A percentile compares a stretch with the other conserved stretches of the same genome.
phyloP scores from a whole-genome alignment of 176 grass and related monocot genomes.

The Thalia dealbata region DNA sequence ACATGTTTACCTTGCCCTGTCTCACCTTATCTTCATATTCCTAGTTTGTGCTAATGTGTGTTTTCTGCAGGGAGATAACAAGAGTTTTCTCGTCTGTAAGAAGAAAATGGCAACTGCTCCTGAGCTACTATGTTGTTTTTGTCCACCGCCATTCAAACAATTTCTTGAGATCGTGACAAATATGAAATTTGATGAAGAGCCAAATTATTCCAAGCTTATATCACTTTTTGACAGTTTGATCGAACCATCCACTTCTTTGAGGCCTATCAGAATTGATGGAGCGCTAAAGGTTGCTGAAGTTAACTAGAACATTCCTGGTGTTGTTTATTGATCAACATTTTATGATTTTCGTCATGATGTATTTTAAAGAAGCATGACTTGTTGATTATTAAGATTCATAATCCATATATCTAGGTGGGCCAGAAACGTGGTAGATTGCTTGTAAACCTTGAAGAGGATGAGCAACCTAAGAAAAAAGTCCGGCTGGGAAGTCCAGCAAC shows the following conservation, averaged over 20 bases:
- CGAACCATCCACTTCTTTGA: slow-evolving; percentile 68
- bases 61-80: slow-evolving; percentile 75
- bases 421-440: slow-evolving; percentile 85
- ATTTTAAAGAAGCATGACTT: background rate
- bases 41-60: background rate
- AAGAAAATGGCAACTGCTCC: slow-evolving; percentile 98
- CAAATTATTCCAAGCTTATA: slow-evolving; percentile 88
- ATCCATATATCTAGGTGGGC: slow-evolving; percentile 53
- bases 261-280: slow-evolving; percentile 95
- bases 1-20: slow-evolving; percentile 3
- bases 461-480: slow-evolving; percentile 95
- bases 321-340: background rate
- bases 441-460: slow-evolving; percentile 88
- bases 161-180: slow-evolving; percentile 91
- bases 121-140: slow-evolving; percentile 82
- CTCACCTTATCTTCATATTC: slow-evolving; percentile 5
- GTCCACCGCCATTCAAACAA: slow-evolving; percentile 71
- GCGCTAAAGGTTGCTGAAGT: slow-evolving; percentile 69
- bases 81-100: slow-evolving; percentile 98
- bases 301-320: background rate
- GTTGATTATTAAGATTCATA: background rate
- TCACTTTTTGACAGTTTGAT: slow-evolving; percentile 92
- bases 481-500: slow-evolving; percentile 87
- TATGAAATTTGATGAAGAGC: slow-evolving; percentile 99
- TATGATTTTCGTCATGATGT: background rate